Evolutionary conservation across 2,329 filamentous ascomycete species (phyloP), one percentile per base, ranked within the genome.

Genomic region (Beauveria brongniartii): DNA sequence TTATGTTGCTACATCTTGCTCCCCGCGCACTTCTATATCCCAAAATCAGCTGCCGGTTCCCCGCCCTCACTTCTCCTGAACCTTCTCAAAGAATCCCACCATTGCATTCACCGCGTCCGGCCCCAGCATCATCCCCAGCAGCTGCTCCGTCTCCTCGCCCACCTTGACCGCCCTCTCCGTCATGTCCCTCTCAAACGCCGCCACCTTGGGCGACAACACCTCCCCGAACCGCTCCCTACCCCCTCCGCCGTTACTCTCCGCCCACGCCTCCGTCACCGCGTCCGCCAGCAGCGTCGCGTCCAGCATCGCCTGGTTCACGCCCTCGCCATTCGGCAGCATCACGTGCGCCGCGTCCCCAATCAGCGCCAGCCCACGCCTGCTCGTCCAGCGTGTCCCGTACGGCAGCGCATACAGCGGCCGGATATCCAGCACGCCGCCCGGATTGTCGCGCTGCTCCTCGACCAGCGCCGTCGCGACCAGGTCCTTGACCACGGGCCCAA

Each of bases 331-430:
- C 0, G 79, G 78, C 5, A 75, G 76, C 75, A 82, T 80, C 14
- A 83, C 64, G 66, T 84, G 81, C 14, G 80, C 81, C 1, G 81
- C 79, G 64, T 84, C 81, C 3, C 82, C 82, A n/a, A 84, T 68
- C 16, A 85, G 68, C 0, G 82, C 80, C 5, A 78, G 71, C 3
- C 80, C 78, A 0, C 69, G 34, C 3, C 69, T 66, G 10, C 72
- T 63, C 9, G 72, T 63, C 80, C 82, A 84, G 0, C 56, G 53
- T 12, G 72, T 63, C 1, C 75, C 76, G 1, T 77, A 63, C 0
- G 81, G 79, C 7, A 84, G 71, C 62, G 74, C 73, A 64, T 71
- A 70, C 1, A 75, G 61, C 0, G 69, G 65, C 51, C 66, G 67
- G 26, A 69, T 22, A 10, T 67, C 65, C 2, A 71, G 55, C 1